These are phyloP conservation scores for Blastobotrys ciferrii DNA, from an alignment of 1,139 yeast species.

Conservation along the genomic window DNA sequence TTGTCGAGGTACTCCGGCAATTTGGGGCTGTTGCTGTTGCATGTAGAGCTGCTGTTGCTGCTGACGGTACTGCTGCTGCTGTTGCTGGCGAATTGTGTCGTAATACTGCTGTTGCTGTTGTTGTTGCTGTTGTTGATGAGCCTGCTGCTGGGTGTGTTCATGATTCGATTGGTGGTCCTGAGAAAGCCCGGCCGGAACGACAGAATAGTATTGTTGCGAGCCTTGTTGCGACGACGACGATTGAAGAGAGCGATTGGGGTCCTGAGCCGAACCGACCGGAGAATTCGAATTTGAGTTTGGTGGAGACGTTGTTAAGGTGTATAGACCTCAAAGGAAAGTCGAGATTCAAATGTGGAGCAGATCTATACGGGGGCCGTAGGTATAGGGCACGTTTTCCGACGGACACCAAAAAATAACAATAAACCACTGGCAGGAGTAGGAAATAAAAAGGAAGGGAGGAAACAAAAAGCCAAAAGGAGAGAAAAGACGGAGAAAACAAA, in stretches of 20 bases:
- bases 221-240: conserved; percentile 8
- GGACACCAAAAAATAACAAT: no score
- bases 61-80: conserved; percentile 15
- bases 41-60: conserved; percentile 17
- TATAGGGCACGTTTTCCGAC: no score
- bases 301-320: conserved; percentile 5
- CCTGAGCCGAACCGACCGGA: conserved; percentile 12
- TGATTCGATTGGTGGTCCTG: conserved; percentile 2
- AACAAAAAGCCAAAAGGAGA: not conserved
- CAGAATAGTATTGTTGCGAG: conserved; percentile 7
- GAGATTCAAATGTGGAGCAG: no score
- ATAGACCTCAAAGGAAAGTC: not conserved
- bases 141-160: conserved; percentile 13
- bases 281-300: conserved; percentile 9
- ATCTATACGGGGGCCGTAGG: no score
- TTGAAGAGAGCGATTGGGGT: conserved; percentile 7
- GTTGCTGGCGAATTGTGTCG: not conserved
- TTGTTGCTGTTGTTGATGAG: conserved; percentile 11
- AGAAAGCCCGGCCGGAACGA: conserved; percentile 10
- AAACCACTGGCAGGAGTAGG: no score
- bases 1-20: conserved; percentile 8
- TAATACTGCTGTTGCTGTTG: conserved; percentile 10
- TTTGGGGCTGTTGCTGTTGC: conserved; percentile 13
- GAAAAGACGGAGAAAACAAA: not conserved
- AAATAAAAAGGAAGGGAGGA: not conserved